These are phyloP conservation scores for Cystobasidiaceae sp. DNA, from an alignment of 1,284 basidiomycete genomes.

Conservation along the genomic window DNA sequence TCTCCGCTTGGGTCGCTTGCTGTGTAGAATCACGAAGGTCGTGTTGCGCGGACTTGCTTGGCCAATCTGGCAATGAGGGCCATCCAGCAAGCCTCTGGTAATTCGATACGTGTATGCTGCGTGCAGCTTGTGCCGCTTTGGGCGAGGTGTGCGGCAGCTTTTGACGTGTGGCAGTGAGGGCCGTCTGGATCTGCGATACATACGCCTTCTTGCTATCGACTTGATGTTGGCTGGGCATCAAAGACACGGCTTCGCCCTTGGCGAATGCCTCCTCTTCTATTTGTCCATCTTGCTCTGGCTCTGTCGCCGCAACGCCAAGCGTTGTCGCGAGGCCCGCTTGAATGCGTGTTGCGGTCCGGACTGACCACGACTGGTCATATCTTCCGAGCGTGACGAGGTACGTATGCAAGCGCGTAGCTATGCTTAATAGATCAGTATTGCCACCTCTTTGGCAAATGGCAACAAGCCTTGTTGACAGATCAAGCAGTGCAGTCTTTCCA, in stretches of 20 bases:
- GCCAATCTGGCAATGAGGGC: constrained; percentile 15
- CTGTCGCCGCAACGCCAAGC: constrained; percentile 24
- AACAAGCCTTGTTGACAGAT: constrained; percentile 74
- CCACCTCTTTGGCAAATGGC: constrained; percentile 55
- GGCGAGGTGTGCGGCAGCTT: no score
- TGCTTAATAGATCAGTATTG: constrained; percentile 44
- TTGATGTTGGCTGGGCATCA: neutral
- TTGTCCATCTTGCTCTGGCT: constrained; percentile 7
- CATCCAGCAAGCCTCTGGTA: neutral
- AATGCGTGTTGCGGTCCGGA: constrained; percentile 79
- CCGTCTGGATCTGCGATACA: no score
- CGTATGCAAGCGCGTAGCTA: constrained; percentile 51
- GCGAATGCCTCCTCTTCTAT: constrained; percentile 36
- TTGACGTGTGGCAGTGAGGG: no score
- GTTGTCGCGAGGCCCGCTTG: constrained; percentile 59
- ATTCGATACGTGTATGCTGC: no score
- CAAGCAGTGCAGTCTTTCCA: constrained; percentile 75
- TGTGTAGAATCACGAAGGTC: neutral
- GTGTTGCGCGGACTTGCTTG: neutral
- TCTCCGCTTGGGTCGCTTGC: neutral
- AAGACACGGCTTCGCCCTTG: constrained; percentile 32
- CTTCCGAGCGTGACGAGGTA: constrained; percentile 78
- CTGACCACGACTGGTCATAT: constrained; percentile 80
- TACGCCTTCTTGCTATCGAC: constrained; percentile 1
- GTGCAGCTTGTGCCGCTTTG: no score